Conservation (phyloP, 768 basidiomycete genomes). For the Leccinum pellstonianum region DNA sequence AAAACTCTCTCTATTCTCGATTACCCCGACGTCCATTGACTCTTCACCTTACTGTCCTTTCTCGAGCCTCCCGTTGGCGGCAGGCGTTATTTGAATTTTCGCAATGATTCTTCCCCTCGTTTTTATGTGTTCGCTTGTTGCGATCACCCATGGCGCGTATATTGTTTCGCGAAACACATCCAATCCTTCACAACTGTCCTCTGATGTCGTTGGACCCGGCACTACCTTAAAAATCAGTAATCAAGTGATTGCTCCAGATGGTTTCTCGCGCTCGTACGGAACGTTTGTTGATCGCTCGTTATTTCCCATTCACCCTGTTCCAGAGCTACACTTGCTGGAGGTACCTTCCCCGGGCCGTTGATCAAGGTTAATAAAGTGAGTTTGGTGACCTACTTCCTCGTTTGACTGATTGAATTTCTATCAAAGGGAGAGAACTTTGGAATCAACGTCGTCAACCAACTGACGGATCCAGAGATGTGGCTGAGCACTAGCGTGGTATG, state of each 20-base stretch:
- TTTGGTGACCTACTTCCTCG: neutral
- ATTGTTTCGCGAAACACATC: conserved; percentile 17
- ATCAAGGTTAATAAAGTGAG: conserved; percentile 37
- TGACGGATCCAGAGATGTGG: conserved; percentile 49
- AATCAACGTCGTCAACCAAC: conserved; percentile 45
- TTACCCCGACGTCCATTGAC: neutral
- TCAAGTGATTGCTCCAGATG: conserved; percentile 45
- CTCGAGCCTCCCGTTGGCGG: neutral
- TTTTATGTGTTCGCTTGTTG: conserved; percentile 6
- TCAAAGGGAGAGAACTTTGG: conserved; percentile 39
- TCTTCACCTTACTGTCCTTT: neutral
- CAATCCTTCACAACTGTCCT: neutral
- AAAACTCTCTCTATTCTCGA: neutral
- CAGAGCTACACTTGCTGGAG: conserved; percentile 38
- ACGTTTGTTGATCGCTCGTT: neutral
- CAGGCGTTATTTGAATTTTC: neutral
- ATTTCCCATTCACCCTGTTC: neutral
- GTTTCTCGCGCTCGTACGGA: conserved; percentile 43
- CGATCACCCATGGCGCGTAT: conserved; percentile 15
- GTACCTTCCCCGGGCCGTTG: conserved; percentile 47
- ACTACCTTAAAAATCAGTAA: conserved; percentile 41
- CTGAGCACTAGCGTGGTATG: conserved; percentile 46
- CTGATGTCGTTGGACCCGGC: conserved; percentile 13
- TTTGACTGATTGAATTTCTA: neutral
- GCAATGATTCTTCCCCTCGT: conserved; percentile 14